These are phyloP conservation scores for Holtermannia corniformis DNA, from an alignment of 768 basidiomycete genomes.

Conservation along the genomic window DNA sequence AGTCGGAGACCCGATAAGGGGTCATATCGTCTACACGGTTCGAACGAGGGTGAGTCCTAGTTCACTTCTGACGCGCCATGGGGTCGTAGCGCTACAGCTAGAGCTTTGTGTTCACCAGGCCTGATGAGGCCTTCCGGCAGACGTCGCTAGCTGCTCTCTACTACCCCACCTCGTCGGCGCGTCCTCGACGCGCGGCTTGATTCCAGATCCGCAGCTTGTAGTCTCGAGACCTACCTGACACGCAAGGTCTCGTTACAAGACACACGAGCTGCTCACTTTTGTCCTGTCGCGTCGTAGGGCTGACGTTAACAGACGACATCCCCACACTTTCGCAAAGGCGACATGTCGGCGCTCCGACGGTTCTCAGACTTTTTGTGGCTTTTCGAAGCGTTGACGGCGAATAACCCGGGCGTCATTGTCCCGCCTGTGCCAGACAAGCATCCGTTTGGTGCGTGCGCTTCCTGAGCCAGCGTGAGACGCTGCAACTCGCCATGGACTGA, in stretches of 20 bases:
- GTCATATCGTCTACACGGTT: conserved; percentile 92
- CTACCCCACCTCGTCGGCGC: background rate
- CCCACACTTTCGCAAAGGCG: conserved; percentile 65
- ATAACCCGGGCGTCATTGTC: conserved; percentile 95
- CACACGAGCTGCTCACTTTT: background rate
- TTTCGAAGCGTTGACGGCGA: conserved; percentile 72
- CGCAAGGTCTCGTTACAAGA: background rate
- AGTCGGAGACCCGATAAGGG: conserved; percentile 79
- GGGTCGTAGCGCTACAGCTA: background rate
- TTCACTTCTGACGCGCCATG: background rate
- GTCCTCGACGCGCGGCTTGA: conserved; percentile 9
- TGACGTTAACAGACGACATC: conserved; percentile 56
- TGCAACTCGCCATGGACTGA: background rate
- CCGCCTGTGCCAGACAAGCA: conserved; percentile 96
- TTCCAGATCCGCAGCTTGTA: background rate
- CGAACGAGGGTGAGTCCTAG: conserved; percentile 59
- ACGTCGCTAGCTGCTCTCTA: conserved; percentile 3
- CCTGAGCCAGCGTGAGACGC: background rate
- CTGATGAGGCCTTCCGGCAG: background rate
- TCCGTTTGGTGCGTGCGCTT: conserved; percentile 50
- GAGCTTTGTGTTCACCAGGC: background rate
- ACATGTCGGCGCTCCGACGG: conserved; percentile 88
- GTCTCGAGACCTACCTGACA: background rate
- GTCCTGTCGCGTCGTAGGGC: too few species aligned
- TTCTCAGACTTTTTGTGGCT: conserved; percentile 98